These are phyloP conservation scores for Entelexis paramagnoliae DNA, from an alignment of 1,139 yeast genomes.

Conservation along the genomic window DNA sequence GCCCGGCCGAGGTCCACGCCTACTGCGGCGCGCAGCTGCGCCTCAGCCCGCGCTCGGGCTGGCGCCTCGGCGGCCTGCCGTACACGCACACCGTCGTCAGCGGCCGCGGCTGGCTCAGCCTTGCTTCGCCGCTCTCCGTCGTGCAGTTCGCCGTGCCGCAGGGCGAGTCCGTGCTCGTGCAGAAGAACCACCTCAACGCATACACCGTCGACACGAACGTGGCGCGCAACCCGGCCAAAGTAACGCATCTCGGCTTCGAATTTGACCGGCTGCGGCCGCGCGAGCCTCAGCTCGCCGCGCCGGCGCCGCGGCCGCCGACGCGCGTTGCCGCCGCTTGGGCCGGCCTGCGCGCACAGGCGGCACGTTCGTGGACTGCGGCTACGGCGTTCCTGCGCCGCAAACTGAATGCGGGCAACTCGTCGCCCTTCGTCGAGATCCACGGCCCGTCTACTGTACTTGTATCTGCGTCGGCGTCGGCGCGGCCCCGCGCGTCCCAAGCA, in stretches of 20 bases:
- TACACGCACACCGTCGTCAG: slow-evolving; percentile 29
- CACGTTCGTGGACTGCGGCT: background rate
- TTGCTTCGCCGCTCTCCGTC: slow-evolving; percentile 30
- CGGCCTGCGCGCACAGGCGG: background rate
- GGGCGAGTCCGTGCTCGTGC: slow-evolving; percentile 31
- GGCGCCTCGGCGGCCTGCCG: slow-evolving; percentile 24
- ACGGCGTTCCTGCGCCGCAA: background rate
- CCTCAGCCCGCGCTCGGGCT: slow-evolving; percentile 26
- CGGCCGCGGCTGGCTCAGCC: slow-evolving; percentile 34
- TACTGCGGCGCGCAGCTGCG: slow-evolving; percentile 28
- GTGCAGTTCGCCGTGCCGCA: slow-evolving; percentile 29
- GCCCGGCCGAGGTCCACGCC: slow-evolving; percentile 25
- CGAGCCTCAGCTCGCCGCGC: slow-evolving; percentile 1
- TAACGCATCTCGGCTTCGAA: slow-evolving; percentile 8
- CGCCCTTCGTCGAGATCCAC: slow-evolving; percentile 18
- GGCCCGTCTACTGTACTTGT: slow-evolving; percentile 25
- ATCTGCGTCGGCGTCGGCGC: slow-evolving; percentile 15
- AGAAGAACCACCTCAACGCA: slow-evolving; percentile 30
- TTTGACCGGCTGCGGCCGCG: background rate
- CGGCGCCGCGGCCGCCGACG: background rate
- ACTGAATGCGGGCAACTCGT: slow-evolving; percentile 16
- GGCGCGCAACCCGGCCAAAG: slow-evolving; percentile 13
- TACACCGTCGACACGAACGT: slow-evolving; percentile 30
- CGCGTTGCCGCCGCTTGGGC: background rate
- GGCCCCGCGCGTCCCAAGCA: background rate